Evolutionary conservation across 1,284 basidiomycete genomes (phyloP), one percentile per base, ranked within the genome.

Genomic region (Cutaneotrichosporon curvatum): DNA sequence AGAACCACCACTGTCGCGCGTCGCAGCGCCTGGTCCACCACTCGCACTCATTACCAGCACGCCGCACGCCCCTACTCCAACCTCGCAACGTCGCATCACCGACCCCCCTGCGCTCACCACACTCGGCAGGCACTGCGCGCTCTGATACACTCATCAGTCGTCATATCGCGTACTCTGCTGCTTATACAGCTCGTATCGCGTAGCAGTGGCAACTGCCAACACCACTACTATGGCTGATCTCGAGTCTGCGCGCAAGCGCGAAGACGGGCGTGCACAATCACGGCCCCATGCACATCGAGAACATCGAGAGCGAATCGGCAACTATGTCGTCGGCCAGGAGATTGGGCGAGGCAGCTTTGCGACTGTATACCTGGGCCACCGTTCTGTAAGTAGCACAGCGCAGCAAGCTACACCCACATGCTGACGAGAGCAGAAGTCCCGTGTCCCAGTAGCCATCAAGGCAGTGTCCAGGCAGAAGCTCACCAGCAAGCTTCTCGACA

Each of bases 321-420:
- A 74, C 51, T 79, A 77, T 64, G 59, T 71, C 33, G 62, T 80
- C 28, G 72, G 71, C 2, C 61, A 67, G 20, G 79, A 80, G 67
- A 78, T 80, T 46, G 79, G 79, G 15, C 70, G 76, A 46, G 94
- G 94, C 30, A 91, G 87, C 66, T 98, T 98, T 71, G 94, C 92
- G 23, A 94, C 86, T 1, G 94, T 99, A 32, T 94, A 90, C 73
- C 86, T 86, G 57, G 95, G 90, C 19, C 87, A 89, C 71, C 83
- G 90, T 65, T 81, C 84, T 70, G 90, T 88, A 60, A 56, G 82
- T 75, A 25, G 19, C 15, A n/a, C n/a, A 28, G 8, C 12, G 28
- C 14, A 15, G 6, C n/a, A 28, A 1, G 12, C n/a, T 16, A n/a
- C n/a, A n/a, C n/a, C n/a, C n/a, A 3, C 34, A 10, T 25, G 40